Evolutionary conservation across 2,329 filamentous ascomycete genomes (phyloP), one percentile per base, ranked within the genome.

Genomic region (Curvularia lunata): DNA sequence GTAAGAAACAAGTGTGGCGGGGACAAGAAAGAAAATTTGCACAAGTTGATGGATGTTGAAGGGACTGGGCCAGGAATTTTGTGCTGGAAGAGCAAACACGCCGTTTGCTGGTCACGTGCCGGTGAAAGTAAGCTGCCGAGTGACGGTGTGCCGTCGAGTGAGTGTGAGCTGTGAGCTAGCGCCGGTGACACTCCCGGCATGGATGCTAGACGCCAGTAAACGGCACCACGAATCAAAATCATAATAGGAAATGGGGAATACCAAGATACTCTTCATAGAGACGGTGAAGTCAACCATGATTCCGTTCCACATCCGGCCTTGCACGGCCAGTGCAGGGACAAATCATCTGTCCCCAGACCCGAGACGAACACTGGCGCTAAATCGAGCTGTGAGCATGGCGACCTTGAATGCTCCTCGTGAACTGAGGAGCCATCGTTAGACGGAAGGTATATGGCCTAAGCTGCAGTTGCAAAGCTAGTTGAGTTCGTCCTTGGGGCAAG

Each of bases 171-270:
- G 41, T 38, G 28, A 38, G 27, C 38, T 34, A 47, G 54, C 21
- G 57, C 48, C 40, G 32, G 52, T 12, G 21, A 32, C 28, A 40
- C 30, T 41, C 32, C 52, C 43, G 37, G 52, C 50, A 58, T 56
- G 49, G 52, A 54, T 50, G 56, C 66, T 69, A 66, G 52, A 64
- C 58, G 58, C 63, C 60, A 63, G 63, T 70, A 66, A 70, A 70
- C 34, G 69, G 66, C 62, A 68, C 65, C 67, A 70, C 52, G 45
- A 52, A 59, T 61, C 48, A 64, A 64, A 51, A 54, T 59, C 58
- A 68, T 32, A 52, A 51, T 53, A 62, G 58, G 64, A 59, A 48
- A 54, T 62, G 65, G 67, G 63, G 54, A 58, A 69, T 70, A 70
- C 67, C 67, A 60, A 64, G 51, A 56, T 55, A 53, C 65, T 67